phyloP scores from a whole-genome alignment of 192 early-diverging fungal species.

The Chytriomyces confervae region DNA sequence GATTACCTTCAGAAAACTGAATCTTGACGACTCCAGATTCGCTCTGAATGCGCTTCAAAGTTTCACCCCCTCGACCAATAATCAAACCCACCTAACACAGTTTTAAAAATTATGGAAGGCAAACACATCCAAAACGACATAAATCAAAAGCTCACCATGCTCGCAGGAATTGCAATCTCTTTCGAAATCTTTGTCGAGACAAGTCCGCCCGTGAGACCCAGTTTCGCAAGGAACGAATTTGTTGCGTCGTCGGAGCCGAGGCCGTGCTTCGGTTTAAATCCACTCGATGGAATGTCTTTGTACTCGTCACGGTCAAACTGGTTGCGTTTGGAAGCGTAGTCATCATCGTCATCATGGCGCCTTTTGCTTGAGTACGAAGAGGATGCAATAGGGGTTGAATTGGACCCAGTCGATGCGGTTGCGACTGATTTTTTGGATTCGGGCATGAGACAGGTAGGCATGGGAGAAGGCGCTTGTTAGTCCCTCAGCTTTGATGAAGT shows the following conservation, averaged over 20 bases:
- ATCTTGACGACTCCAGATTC: constrained; percentile 69
- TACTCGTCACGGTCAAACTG: constrained; percentile 12
- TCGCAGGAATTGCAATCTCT: constrained; percentile 24
- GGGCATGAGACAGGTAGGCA: not conserved
- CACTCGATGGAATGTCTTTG: constrained; percentile 14
- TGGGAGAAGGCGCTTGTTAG: not conserved
- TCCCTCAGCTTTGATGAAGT: too few species aligned
- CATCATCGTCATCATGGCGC: not conserved
- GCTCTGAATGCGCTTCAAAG: constrained; percentile 78
- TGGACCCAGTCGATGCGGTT: not conserved
- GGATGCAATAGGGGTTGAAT: not conserved
- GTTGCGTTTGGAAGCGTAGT: not conserved
- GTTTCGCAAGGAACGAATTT: constrained; percentile 22
- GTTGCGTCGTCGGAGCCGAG: constrained; percentile 28
- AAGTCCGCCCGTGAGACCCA: constrained; percentile 8
- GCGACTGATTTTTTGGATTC: not conserved
- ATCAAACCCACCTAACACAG: constrained; percentile 69
- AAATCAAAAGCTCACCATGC: constrained; percentile 5
- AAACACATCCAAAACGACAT: too few species aligned
- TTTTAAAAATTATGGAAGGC: too few species aligned
- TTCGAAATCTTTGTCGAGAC: constrained; percentile 18
- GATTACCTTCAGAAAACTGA: constrained; percentile 64
- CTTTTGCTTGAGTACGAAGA: not conserved
- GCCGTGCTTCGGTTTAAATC: constrained; percentile 11
- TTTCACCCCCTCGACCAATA: constrained; percentile 81